Base-by-base conservation (phyloP, 2,329 filamentous ascomycete species). In the Trichoderma citrinoviride region DNA sequence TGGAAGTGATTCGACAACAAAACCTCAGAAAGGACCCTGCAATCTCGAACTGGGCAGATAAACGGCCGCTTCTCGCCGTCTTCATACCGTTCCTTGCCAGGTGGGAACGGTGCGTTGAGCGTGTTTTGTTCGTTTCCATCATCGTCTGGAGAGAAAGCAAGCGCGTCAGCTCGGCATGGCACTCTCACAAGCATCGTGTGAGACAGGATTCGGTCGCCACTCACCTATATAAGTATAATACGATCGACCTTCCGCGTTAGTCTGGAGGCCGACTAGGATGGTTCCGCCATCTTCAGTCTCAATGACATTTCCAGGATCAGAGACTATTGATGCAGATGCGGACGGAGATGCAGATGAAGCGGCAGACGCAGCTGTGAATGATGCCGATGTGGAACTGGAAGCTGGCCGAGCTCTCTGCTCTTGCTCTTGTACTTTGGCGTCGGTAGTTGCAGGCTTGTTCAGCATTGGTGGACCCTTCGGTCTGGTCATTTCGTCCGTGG, bases 31-130 rank as follows among this genome's bases (percentile, higher is more conserved):
- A 75, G 43, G 1, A 64, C 68, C 7, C 74, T 75, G 33, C 78
- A 80, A 41, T 74, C 68, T 3, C 78, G 74, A 3, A 80, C 71
- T 5, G 79, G 76, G 43, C 79, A 80, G 17, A 78, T 67, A 58
- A 69, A 79, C 0, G 70, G 74, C 41, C 56, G 63, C 0, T 65
- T 25, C 1, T 68, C 67, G 47, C 74, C 64, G 46, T 58, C 29
- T 17, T 47, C 27, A 23, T 43, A 46, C 23, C 64, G 57, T 41
- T 43, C 55, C 33, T 61, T 49, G 19, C 64, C 64, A 0, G 43
- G 64, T 5, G 64, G 52, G 41, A 66, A 21, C 6, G 64, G 64
- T n/a, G 52, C 64, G 7, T 33, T 29, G 14, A 14, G 37, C 12
- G 65, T 65, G 50, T 21, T 41, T n/a, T 50, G 44, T 8, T 43